phyloP scores from a whole-genome alignment of 2,329 filamentous ascomycete species.

The Daldinia sp. region DNA sequence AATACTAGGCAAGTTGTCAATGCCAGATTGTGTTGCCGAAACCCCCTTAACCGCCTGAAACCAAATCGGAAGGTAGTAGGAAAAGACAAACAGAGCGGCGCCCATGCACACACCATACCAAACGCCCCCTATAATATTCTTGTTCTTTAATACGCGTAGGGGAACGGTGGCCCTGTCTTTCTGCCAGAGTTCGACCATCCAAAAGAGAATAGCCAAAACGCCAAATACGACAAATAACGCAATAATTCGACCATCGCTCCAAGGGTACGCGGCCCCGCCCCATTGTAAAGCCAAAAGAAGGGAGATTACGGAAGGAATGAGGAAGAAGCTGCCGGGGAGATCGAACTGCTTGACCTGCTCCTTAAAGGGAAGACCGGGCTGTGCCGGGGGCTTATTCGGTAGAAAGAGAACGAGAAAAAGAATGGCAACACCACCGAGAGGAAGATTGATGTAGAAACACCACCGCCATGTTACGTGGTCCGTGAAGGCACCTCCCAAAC shows the following conservation, averaged over 20 bases:
- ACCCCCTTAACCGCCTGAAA: conserved; percentile 48
- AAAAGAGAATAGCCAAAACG: conserved; percentile 46
- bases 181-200: conserved; percentile 48
- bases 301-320: conserved; percentile 51
- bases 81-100: conserved; percentile 16
- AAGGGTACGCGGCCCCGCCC: conserved; percentile 51
- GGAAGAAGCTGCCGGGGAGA: conserved; percentile 40
- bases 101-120: conserved; percentile 26
- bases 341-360: conserved; percentile 31
- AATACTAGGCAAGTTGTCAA: conserved; percentile 49
- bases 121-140: conserved; percentile 20
- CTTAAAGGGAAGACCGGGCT: conserved; percentile 14
- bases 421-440: conserved; percentile 33
- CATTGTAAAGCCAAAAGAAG: conserved; percentile 58
- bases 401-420: conserved; percentile 18
- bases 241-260: conserved; percentile 48
- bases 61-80: conserved; percentile 48
- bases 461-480: conserved; percentile 46
- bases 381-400: conserved; percentile 9
- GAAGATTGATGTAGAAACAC: conserved; percentile 44
- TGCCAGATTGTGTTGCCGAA: conserved; percentile 48
- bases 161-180: conserved; percentile 52
- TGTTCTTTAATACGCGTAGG: conserved; percentile 48
- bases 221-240: conserved; percentile 47
- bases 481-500: conserved; percentile 45